A percentile compares a stretch with the other conserved stretches of the same genome.
These are phyloP conservation scores for Ceratobasidium sp. DNA, from an alignment of 1,284 basidiomycete genomes.

Conservation along the genomic window DNA sequence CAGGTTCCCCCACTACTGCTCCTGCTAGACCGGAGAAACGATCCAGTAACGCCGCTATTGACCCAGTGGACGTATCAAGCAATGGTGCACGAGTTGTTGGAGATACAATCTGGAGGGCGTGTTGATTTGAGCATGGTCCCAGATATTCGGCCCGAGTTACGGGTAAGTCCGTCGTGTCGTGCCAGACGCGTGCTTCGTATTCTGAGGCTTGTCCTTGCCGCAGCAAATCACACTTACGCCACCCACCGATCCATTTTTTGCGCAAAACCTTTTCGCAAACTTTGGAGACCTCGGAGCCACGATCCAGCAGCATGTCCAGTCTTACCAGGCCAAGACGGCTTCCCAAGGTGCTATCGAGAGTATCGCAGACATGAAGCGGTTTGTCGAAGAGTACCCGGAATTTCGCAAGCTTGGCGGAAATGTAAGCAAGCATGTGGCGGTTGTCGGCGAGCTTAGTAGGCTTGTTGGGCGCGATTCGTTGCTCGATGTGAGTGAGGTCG, in stretches of 20 bases:
- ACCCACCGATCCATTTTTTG: conserved; percentile 94
- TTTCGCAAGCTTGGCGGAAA: conserved; percentile 97
- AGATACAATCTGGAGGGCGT: conserved; percentile 89
- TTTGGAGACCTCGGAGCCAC: conserved; percentile 97
- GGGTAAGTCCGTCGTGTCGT: conserved; percentile 64
- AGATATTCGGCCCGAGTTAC: conserved; percentile 87
- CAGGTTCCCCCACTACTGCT: conserved; percentile 81
- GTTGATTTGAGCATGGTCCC: conserved; percentile 89
- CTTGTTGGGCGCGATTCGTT: conserved; percentile 88
- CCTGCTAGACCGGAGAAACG: conserved; percentile 92
- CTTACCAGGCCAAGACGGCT: conserved; percentile 87
- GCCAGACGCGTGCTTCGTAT: neutral
- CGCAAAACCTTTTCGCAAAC: conserved; percentile 90
- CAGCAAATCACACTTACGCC: conserved; percentile 96
- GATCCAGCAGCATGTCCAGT: conserved; percentile 93
- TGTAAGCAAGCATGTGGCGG: conserved; percentile 97
- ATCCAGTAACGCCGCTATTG: conserved; percentile 97
- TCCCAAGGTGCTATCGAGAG: conserved; percentile 90
- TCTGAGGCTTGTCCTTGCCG: conserved; percentile 37
- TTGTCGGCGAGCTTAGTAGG: conserved; percentile 95
- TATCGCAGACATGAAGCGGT: conserved; percentile 96
- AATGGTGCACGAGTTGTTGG: conserved; percentile 97
- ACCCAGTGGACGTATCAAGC: conserved; percentile 99
- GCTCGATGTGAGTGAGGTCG: conserved; percentile 92
- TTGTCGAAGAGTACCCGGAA: conserved; percentile 99